Percentiles rank a stretch among this genome's conserved stretches.
Evolutionary conservation across 305 asterid genomes (phyloP).

Genomic region (Solanum hybrid): DNA sequence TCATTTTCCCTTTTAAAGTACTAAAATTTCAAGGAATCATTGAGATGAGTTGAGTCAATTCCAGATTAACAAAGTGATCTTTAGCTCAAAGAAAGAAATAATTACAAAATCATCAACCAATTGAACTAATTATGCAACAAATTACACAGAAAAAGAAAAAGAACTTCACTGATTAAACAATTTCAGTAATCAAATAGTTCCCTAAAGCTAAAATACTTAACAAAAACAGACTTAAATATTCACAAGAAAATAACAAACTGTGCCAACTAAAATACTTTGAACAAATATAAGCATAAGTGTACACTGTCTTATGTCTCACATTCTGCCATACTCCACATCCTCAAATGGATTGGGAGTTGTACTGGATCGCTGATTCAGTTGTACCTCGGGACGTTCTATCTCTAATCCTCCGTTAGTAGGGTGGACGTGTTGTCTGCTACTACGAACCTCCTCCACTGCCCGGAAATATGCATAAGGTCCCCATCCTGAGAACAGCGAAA

Average conservation of each 20-base stretch:
- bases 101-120: neutral
- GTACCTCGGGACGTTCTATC: constrained; percentile 4
- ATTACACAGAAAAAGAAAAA: neutral
- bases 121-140: neutral
- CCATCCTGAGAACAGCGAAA: constrained; percentile 38
- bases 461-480: constrained; percentile 65
- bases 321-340: constrained; percentile 1
- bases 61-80: neutral
- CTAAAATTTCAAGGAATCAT: neutral
- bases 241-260: neutral
- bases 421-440: constrained; percentile 16
- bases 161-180: neutral
- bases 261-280: neutral
- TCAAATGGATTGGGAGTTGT: neutral
- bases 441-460: constrained; percentile 52
- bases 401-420: constrained; percentile 10
- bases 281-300: neutral
- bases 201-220: neutral
- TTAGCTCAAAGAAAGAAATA: neutral
- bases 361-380: constrained; percentile 14
- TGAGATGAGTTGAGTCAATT: neutral
- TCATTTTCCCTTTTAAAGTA: neutral
- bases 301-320: neutral
- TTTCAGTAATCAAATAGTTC: neutral
- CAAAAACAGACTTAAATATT: neutral